Conservation (phyloP, 768 basidiomycete genomes). For the Trametes elegans region DNA sequence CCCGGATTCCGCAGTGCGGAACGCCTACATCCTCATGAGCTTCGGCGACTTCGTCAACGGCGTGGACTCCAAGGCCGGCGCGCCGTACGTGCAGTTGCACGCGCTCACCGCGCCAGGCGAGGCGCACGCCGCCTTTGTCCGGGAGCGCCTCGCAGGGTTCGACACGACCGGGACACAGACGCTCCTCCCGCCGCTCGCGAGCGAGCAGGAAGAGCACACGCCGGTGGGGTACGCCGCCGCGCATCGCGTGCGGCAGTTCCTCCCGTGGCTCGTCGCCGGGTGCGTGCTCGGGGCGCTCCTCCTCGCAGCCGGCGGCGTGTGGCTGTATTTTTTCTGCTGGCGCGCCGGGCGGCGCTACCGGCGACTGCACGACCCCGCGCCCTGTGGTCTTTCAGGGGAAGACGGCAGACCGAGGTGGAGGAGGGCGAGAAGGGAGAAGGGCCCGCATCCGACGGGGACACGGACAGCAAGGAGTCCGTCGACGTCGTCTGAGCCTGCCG, state of each 20-base stretch:
- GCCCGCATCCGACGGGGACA: no score
- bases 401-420: no score
- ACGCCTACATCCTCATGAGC: slow-evolving; percentile 35
- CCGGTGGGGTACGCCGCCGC: slow-evolving; percentile 10
- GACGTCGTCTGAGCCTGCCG: not conserved
- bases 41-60: slow-evolving; percentile 35
- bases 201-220: slow-evolving; percentile 18
- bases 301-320: slow-evolving; percentile 17
- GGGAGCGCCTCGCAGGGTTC: slow-evolving; percentile 28
- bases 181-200: slow-evolving; percentile 22
- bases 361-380: slow-evolving; percentile 27
- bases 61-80: slow-evolving; percentile 22
- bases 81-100: slow-evolving; percentile 35
- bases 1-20: slow-evolving; percentile 29
- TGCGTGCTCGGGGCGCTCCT: slow-evolving; percentile 22
- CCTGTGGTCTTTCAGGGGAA: no score
- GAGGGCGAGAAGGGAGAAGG: slow-evolving; percentile 13
- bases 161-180: slow-evolving; percentile 30
- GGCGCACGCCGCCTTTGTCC: slow-evolving; percentile 34
- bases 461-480: no score
- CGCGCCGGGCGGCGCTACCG: slow-evolving; percentile 22
- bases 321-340: slow-evolving; percentile 20
- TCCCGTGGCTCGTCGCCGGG: slow-evolving; percentile 29
- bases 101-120: slow-evolving; percentile 23
- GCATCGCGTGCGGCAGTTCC: slow-evolving; percentile 22